Evolutionary conservation across 2,329 filamentous ascomycete species (phyloP), one percentile per base, ranked within the genome.

Genomic region (Sclerotinia glacialis): DNA sequence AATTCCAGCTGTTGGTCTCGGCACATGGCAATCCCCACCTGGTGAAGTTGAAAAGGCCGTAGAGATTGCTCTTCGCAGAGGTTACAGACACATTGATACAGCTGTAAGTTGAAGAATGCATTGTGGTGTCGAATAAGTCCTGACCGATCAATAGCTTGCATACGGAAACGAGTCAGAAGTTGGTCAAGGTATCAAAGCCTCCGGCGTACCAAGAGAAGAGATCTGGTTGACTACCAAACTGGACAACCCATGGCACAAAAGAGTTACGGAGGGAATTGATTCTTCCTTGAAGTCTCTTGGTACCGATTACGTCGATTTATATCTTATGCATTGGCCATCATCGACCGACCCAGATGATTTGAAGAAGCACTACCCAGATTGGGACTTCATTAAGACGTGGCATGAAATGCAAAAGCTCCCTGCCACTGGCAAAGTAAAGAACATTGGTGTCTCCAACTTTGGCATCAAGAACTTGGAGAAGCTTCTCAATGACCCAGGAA

Each of bases 361-460:
- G 49, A 87, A 83, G 78, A 90, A 91, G 82, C 86, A 89, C 76
- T 84, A 87, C 70, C 81, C 85, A 42, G 90, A 92, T 80, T 94
- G 91, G 91, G 85, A 92, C 80, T 94, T 91, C 78, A 82, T 90
- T 73, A 87, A 95, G 79, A 95, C 92, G 34, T 96, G 85, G 86
- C 80, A 82, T 68, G 87, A 88, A 80, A 81, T 91, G 83, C 86
- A 90, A 79, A 89, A 89, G 82, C 81, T 92, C 56, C 80, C 86
- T 31, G 85, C 78, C 14, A 86, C 85, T 54, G 88, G 88, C 77
- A 91, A 92, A 79, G 90, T 90, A 62, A 85, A 83, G 78, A 92
- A 91, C 81, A 92, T 94, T 76, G 91, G 91, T 73, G 89, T 95
- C 67, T 92, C 90, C 78, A 96, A 96, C 83, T 95, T 96, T 77